Evolutionary conservation across 192 early-diverging fungal genomes (phyloP), one percentile per base, ranked within the genome.

Genomic region (Backusella liffmaniae): DNA sequence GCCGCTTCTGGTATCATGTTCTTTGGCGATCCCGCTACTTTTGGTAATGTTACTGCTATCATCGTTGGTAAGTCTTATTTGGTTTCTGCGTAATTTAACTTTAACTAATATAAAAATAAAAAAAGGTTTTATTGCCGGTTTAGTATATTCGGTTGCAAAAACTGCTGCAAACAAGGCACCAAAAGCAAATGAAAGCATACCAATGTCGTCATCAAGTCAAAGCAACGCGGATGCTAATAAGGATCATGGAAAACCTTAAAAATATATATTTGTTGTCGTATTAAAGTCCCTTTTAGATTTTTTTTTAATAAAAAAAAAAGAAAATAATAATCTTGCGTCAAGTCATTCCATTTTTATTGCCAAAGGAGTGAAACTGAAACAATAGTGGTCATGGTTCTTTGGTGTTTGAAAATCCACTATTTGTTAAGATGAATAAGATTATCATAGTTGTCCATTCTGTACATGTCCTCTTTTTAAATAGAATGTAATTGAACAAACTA

Each of bases 1-100:
- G 94, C 96, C 4, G 85, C 97, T 35, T 93, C 93, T 73, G 96
- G 97, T 39, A 98, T 99, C 86, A 49, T 99, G 13, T 98, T 97
- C 86, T 96, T 99, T 85, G 91, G 91, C 59, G 96, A 96, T 74
- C 89, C 91, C 18, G 88, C 95, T 23, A 95, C 94, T 0, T 80
- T 90, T 65, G 96, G 91, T 36, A 91, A 92, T 74, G 91, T 98
- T 21, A 84, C 89, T 46, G 94, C 94, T n/a, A 94, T 99, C 10
- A 41, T 95, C 69, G 89, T 98, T 73, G 97, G 96, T 80, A 74
- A 65, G 78, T 59, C 16, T 1, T 1, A 16, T 18, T n/a, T 16
- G 83, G 75, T 21, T 32, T 30, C n/a, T 44, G 68, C 44, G 18
- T 67, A 76, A 36, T 59, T 74, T 56, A 23, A 56, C 53, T 26